Base-by-base conservation (phyloP, 768 basidiomycete genomes). In the Cystofilobasidium ferigula region DNA sequence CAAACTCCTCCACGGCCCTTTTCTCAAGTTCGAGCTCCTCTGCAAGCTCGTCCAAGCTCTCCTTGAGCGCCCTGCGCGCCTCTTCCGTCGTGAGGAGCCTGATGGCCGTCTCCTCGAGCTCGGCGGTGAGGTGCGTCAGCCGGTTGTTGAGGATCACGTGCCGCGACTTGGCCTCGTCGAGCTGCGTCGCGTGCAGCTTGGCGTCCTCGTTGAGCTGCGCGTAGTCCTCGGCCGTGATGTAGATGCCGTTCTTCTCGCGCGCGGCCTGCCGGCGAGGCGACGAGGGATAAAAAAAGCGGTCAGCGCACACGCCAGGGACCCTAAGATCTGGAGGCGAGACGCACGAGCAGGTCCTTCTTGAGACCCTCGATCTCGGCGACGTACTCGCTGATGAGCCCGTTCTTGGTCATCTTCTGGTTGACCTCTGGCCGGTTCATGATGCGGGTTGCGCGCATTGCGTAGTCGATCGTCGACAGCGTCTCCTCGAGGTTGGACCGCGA, bases 391-490 rank as follows among this genome's bases (percentile, higher is more conserved):
- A 99, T 78, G 57, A 98, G 83, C 0, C 89, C 84, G 68, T 91
- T 89, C 56, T 90, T 85, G 12, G 89, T 90, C 84, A 95, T 87
- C 56, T 90, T 86, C 73, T 91, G 89, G 76, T 98, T 98, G 43
- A 95, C 77, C 75, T 98, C 93, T 10, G 95, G 95, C 71, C 87
- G 86, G 78, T 98, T 98, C 59, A 85, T 83, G 72, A 99, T 98
- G 30, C 88, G 88, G 74, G 94, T 97, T 34, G 95, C 95, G 30
- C 89, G 85, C 54, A 90, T 82, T 35, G 95, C 94, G 71, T 99
- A 99, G 75, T 97, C 92, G 51, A 99, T 85, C 0, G 95, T 99
- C 3, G 93, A 95, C 24, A 95, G 82, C 0, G 95, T 98, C 77
- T 98, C 95, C 76, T 99, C 95, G 78, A 94, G 82, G 73, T 94